Base-by-base conservation (phyloP, 2,329 filamentous ascomycete species). In the Aspergillus pseudonomiae region DNA sequence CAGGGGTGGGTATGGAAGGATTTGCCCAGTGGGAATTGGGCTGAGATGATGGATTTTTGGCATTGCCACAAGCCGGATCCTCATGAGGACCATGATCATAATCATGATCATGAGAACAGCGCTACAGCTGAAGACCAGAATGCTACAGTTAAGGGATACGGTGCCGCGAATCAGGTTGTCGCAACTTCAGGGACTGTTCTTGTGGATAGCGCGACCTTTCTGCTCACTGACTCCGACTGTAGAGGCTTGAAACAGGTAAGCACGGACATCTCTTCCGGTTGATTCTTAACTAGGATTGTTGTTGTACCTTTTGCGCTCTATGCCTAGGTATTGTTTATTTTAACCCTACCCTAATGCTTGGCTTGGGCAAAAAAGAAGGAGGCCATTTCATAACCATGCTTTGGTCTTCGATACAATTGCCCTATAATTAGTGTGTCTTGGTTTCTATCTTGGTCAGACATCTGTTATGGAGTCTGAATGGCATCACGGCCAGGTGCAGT, bases 31-130 rank as follows among this genome's bases (percentile, higher is more conserved):
- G 93, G 96, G 71, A 94, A 97, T 73, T 99, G 95, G 95, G 96
- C 95, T 0, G 95, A 99, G 80, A 96, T 99, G 94, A 99, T 99
- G 95, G 96, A 99, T 77, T 96, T 99, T 70, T 99, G 95, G 95
- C 96, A 99, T 78, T 99, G 95, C 73, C 95, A 99, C 78, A 98
- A 98, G 78, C 95, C 96, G 1, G 81, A 85, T 65, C 70, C 83
- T 30, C 78, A 84, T 34, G 71, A 75, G 12, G 77, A 82, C 54
- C 73, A 77, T 14, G 78, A 82, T 7, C 34, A 36, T 34, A 10
- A 12, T 48, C 43, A 82, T 57, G 73, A 77, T 16, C 78, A 82
- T 48, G 70, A 83, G 12, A 71, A 74, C n/a, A 75, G 81, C 57
- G 71, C 71, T 7, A 66, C 75, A 46, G 68, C 73, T 48, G 73